Base-by-base conservation (phyloP, 768 basidiomycete genomes). In the Kwoniella pini region DNA sequence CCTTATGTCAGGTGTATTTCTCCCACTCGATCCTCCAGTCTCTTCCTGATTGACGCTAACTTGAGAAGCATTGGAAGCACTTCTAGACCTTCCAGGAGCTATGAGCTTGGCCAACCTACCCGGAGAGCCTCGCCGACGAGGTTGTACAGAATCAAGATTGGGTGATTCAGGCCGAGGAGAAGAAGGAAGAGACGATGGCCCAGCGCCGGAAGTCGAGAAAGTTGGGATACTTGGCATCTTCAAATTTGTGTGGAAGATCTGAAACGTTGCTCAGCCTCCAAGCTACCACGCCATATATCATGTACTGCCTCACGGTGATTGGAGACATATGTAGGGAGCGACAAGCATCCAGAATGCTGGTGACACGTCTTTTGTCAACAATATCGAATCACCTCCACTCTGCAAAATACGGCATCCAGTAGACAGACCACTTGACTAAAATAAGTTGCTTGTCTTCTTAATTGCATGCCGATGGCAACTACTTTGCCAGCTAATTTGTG, bases 1-100 rank as follows among this genome's bases (percentile, higher is more conserved):
- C 50, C 68, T 63, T 36, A 68, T 60, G 49, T 75, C 74, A 1
- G 74, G 74, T 10, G 74, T 75, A 2, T 50, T 63, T 26, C 74
- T 59, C 17, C 74, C 74, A 42, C 67, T 69, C 6, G 46, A 31
- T 33, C 28, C 38, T 6, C 40, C 58, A 5, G 17, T 31, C 12
- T 70, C 67, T 10, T 64, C 69, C 26, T 64, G 55, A 24, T 61
- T 59, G 7, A 64, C 56, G 19, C 66, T 67, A 10, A 58, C 48
- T 19, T 69, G 58, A 24, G 71, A 70, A 10, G 67, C 69, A 49
- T 60, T 59, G 33, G 74, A 75, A 43, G 62, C 53, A 44, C 71
- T 72, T 28, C 71, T 59, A 2, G 65, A 55, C 39, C 74, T 43
- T 11, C 71, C 67, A 1, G 64, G 62, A 6, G 53, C 22, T 63